Conservation (phyloP, 352 stramenopile genomes). For the Pythium brachiatum region DNA sequence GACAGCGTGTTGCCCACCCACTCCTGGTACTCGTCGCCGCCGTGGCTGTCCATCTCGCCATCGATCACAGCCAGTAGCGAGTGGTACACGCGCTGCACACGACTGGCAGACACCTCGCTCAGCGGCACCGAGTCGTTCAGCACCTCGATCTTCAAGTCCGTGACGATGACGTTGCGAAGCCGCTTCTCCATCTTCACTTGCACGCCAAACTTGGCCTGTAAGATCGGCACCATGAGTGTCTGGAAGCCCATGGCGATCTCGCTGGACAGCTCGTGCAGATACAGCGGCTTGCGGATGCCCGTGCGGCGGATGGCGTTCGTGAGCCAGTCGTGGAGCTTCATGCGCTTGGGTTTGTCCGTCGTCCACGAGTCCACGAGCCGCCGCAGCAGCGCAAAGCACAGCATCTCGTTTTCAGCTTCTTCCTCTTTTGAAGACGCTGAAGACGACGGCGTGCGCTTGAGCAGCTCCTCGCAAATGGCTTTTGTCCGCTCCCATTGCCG, state of each 20-base stretch:
- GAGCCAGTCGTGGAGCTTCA: conserved; percentile 70
- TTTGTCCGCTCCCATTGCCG: conserved; percentile 37
- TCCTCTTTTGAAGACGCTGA: conserved; percentile 29
- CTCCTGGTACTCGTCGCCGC: conserved; percentile 37
- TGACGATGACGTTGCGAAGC: conserved; percentile 58
- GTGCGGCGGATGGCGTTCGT: conserved; percentile 61
- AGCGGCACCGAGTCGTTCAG: conserved; percentile 16
- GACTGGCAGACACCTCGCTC: conserved; percentile 20
- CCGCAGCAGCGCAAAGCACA: conserved; percentile 61
- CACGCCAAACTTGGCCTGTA: conserved; percentile 54
- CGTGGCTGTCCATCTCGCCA: conserved; percentile 25
- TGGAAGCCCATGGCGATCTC: conserved; percentile 65
- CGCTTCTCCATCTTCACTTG: conserved; percentile 57
- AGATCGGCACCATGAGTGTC: conserved; percentile 56
- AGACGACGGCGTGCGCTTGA: conserved; percentile 20
- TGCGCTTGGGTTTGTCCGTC: conserved; percentile 66
- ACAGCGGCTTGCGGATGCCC: conserved; percentile 48
- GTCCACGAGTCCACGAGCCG: conserved; percentile 65
- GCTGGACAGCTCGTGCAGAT: conserved; percentile 56
- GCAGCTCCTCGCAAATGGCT: conserved; percentile 42
- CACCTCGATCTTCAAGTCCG: conserved; percentile 54
- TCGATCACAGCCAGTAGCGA: conserved; percentile 55
- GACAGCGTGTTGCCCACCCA: conserved; percentile 28
- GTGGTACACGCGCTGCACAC: conserved; percentile 51
- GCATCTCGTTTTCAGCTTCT: conserved; percentile 42